Evolutionary conservation across 306 rosid genomes (phyloP).

Genomic region (Chamaecrista fasciculata): DNA sequence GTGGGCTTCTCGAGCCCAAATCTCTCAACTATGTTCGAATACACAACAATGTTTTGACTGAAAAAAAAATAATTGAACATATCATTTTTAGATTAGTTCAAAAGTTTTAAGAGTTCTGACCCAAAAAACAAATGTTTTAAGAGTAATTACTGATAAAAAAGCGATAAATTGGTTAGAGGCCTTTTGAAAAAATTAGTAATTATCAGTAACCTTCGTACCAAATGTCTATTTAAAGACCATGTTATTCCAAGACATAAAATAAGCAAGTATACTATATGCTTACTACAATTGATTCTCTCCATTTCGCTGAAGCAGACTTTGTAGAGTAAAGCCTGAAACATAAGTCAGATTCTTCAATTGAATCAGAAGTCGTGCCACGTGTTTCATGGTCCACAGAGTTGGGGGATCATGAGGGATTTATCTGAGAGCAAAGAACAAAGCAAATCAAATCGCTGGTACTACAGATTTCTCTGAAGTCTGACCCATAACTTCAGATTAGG

Average conservation of each 20-base stretch:
- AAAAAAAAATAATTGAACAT: too few relatives aligned
- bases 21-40: slow-evolving; percentile 52
- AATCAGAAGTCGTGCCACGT: not conserved
- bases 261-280: too few relatives aligned
- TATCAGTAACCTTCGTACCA: too few relatives aligned
- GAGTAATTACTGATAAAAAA: too few relatives aligned
- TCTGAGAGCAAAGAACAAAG: not conserved
- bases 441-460: not conserved
- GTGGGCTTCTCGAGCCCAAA: slow-evolving; percentile 59
- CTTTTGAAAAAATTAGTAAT: too few relatives aligned
- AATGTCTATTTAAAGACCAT: too few relatives aligned
- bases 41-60: not conserved
- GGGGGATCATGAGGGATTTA: not conserved
- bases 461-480: not conserved
- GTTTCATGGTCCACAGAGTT: not conserved
- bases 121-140: too few relatives aligned
- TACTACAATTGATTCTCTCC: too few relatives aligned
- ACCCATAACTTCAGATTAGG: not conserved
- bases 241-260: too few relatives aligned
- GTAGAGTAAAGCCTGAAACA: not conserved
- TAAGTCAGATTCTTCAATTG: not conserved
- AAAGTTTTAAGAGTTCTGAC: not conserved
- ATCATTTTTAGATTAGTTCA: too few relatives aligned
- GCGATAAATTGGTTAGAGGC: too few relatives aligned
- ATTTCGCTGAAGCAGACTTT: not conserved